Evolutionary conservation across 768 basidiomycete genomes (phyloP).

Genomic region (Crassisporium funariophilum): DNA sequence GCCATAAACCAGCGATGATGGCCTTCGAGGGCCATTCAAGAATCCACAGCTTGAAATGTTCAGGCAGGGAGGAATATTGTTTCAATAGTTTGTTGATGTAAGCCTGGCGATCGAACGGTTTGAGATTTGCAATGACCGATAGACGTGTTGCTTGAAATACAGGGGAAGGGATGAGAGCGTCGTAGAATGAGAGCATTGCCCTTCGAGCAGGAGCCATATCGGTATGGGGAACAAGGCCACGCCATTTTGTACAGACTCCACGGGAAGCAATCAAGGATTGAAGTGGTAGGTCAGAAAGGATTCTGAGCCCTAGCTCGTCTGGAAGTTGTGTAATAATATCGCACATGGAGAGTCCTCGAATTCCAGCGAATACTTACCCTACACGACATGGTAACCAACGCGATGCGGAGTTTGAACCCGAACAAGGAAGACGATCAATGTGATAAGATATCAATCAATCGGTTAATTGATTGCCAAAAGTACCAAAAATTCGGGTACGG

Average conservation of each 20-base stretch:
- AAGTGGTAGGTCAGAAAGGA: constrained; percentile 6
- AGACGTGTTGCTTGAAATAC: constrained; percentile 9
- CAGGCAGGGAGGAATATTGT: constrained; percentile 11
- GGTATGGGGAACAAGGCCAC: constrained; percentile 5
- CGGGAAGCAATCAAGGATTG: constrained; percentile 10
- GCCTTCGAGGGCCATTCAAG: constrained; percentile 18
- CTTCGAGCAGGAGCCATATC: constrained; percentile 7
- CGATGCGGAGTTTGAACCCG: too few relatives aligned
- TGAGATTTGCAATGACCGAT: constrained; percentile 8
- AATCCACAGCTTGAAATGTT: constrained; percentile 12
- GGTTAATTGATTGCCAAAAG: too few relatives aligned
- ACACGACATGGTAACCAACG: too few relatives aligned
- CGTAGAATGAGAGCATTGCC: constrained; percentile 10
- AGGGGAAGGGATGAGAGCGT: constrained; percentile 7
- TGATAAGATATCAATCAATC: too few relatives aligned
- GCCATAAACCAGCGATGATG: constrained; percentile 11
- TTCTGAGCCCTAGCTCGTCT: constrained; percentile 10
- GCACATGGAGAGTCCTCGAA: too few relatives aligned
- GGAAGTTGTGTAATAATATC: too few relatives aligned
- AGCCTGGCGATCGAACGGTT: constrained; percentile 12
- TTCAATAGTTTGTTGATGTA: constrained; percentile 7
- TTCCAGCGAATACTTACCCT: too few relatives aligned
- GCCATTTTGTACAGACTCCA: constrained; percentile 9
- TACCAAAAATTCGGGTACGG: constrained; percentile 49
- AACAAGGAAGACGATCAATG: too few relatives aligned